A percentile compares a stretch with the other conserved stretches of the same genome.
phyloP scores from a whole-genome alignment of 352 stramenopile species.

The Globisporangium paroecandrum region DNA sequence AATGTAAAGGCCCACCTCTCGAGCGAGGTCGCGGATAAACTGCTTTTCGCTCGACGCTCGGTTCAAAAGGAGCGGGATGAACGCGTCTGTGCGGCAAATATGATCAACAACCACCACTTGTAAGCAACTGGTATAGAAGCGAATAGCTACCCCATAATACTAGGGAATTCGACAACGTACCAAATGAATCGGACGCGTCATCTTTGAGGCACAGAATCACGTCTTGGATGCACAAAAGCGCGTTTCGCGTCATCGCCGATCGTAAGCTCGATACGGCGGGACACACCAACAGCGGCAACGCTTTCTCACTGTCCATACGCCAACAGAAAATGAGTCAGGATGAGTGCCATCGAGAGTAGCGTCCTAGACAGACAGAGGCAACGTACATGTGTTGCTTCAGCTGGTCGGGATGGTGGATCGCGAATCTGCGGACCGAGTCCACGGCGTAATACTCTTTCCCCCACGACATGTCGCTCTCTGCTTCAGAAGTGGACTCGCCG shows the following conservation, averaged over 20 bases:
- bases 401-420: constrained; percentile 31
- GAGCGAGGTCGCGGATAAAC: constrained; percentile 64
- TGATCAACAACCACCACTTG: too few relatives aligned
- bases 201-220: constrained; percentile 32
- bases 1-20: constrained; percentile 16
- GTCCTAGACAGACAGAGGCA: background rate
- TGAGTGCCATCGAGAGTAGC: too few relatives aligned
- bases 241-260: constrained; percentile 63
- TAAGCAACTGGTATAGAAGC: too few relatives aligned
- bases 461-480: constrained; percentile 28
- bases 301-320: constrained; percentile 4
- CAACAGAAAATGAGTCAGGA: background rate
- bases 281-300: constrained; percentile 38
- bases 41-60: constrained; percentile 67
- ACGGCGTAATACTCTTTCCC: constrained; percentile 39
- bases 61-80: constrained; percentile 53
- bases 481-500: background rate
- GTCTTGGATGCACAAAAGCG: constrained; percentile 64
- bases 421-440: constrained; percentile 41
- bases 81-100: constrained; percentile 22
- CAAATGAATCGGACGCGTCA: constrained; percentile 30
- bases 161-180: constrained; percentile 7
- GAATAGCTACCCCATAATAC: too few relatives aligned
- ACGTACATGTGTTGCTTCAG: constrained; percentile 32
- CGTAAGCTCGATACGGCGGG: constrained; percentile 56